Base-by-base conservation (phyloP, 345 rosid species). In the Isatis tinctoria region DNA sequence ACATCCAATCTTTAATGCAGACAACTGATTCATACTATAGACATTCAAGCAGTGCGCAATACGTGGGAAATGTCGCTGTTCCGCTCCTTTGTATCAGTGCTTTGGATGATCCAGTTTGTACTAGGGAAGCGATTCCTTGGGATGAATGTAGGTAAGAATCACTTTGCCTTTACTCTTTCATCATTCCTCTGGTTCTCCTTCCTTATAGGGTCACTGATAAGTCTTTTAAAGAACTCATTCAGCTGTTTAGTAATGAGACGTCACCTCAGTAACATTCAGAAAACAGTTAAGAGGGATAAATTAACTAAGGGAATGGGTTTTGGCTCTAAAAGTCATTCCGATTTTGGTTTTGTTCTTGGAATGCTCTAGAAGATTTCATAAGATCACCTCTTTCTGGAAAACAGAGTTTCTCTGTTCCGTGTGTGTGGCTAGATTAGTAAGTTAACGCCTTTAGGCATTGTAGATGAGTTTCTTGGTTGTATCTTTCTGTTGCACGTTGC, bases 121-220 rank as follows among this genome's bases (percentile, higher is more conserved):
- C 98, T 2, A 80, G 69, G 60, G 98, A 93, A 89, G 94, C 98
- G 69, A 91, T 91, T 82, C 97, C 96, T 22, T 89, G 91, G 94
- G 98, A 93, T 76, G 98, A 93, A 81, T 93, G 97, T 90, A 86
- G 97, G 98, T 89, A 64, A n/a, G 27, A 27, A 17, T 51, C 47
- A 26, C 30, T 59, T 72, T 67, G 33, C 59, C 41, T 41, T 69
- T 20, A 18, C 64, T 27, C 39, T 48, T 43, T 32, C 13, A 62
- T 41, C 44, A 48, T 4, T 57, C 32, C 53, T 61, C 62, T 52
- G 32, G 35, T 28, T 16, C 54, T 22, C 33, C 16, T 41, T 52
- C 11, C 9, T 45, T 64, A 17, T 28, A 30, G 36, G 18, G 27
- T 20, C 63, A 41, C 27, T 52, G 44, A 30, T 40, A 62, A 51